Conservation (phyloP, 768 basidiomycete genomes). For the Suillus alpinus region DNA sequence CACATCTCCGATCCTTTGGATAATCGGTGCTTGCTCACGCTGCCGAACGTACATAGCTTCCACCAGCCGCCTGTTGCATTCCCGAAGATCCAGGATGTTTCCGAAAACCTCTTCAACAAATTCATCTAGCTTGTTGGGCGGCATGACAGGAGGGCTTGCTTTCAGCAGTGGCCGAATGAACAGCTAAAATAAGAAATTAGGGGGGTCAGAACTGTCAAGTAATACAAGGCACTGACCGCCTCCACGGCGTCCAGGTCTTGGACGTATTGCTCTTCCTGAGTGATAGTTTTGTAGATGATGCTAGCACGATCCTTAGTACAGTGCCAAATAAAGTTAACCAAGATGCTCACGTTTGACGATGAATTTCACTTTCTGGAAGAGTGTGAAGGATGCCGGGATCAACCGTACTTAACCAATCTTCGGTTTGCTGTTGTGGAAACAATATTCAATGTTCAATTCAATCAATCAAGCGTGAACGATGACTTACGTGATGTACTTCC, state of each 20-base stretch:
- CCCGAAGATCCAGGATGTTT: slow-evolving; percentile 84
- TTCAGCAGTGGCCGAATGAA: slow-evolving; percentile 54
- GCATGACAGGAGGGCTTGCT: slow-evolving; percentile 56
- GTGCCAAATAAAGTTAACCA: background rate
- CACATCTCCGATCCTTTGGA: slow-evolving; percentile 84
- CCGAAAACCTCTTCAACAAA: slow-evolving; percentile 91
- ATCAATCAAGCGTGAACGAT: slow-evolving; percentile 20
- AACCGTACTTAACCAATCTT: slow-evolving; percentile 54
- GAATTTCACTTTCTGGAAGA: slow-evolving; percentile 77
- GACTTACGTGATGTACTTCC: slow-evolving; percentile 30
- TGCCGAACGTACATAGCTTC: slow-evolving; percentile 87
- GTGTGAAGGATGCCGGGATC: slow-evolving; percentile 45
- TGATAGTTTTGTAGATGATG: slow-evolving; percentile 84
- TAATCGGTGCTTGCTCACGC: slow-evolving; percentile 75
- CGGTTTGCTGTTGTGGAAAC: slow-evolving; percentile 23
- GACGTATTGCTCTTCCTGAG: slow-evolving; percentile 85
- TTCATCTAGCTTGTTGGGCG: slow-evolving; percentile 58
- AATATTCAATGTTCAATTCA: slow-evolving; percentile 13
- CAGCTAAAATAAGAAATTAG: slow-evolving; percentile 37
- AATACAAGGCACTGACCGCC: slow-evolving; percentile 42
- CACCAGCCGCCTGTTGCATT: slow-evolving; percentile 78
- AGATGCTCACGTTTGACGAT: slow-evolving; percentile 63
- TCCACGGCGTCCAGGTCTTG: slow-evolving; percentile 86
- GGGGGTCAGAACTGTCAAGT: slow-evolving; percentile 6
- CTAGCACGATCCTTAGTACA: slow-evolving; percentile 24